Percentiles rank a stretch among this genome's conserved stretches.
Evolutionary conservation across 768 basidiomycete species (phyloP).

Genomic region (Boletellus emodensis): DNA sequence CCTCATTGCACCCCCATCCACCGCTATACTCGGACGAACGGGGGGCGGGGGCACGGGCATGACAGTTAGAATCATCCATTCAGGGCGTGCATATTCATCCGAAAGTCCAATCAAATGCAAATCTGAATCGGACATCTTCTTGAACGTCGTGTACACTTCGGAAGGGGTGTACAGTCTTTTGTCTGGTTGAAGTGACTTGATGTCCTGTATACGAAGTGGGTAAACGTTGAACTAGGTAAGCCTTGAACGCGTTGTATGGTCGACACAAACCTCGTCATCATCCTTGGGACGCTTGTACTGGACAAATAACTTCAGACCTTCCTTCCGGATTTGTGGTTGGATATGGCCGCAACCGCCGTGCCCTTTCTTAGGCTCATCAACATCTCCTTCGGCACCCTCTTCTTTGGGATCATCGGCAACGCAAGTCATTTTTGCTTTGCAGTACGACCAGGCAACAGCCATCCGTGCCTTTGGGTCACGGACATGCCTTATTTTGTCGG

Average conservation of each 20-base stretch:
- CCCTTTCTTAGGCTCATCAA: slow-evolving; percentile 74
- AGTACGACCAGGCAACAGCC: slow-evolving; percentile 80
- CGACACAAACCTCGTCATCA: slow-evolving; percentile 81
- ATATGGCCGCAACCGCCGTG: slow-evolving; percentile 96
- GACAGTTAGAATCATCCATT: slow-evolving; percentile 99
- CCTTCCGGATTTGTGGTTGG: slow-evolving; percentile 89
- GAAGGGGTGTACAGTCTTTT: slow-evolving; percentile 78
- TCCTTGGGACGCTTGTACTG: slow-evolving; percentile 95
- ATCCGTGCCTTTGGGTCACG: slow-evolving; percentile 85
- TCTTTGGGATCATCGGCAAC: slow-evolving; percentile 87
- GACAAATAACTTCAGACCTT: slow-evolving; percentile 90
- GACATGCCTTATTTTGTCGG: slow-evolving; percentile 82
- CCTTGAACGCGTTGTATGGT: slow-evolving; percentile 2
- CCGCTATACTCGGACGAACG: slow-evolving; percentile 95
- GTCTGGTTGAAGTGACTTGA: slow-evolving; percentile 77
- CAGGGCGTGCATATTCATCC: slow-evolving; percentile 93
- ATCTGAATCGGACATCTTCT: slow-evolving; percentile 91
- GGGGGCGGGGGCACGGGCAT: slow-evolving; percentile 97
- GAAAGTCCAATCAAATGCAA: slow-evolving; percentile 87
- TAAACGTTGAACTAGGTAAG: slow-evolving; percentile 9
- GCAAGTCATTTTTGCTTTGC: slow-evolving; percentile 86
- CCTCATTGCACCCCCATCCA: slow-evolving; percentile 94
- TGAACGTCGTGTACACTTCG: slow-evolving; percentile 91
- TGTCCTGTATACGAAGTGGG: slow-evolving; percentile 47
- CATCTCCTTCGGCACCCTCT: slow-evolving; percentile 65